Conservation (phyloP, 2,329 filamentous ascomycete genomes). For the Thelonectria rubi region DNA sequence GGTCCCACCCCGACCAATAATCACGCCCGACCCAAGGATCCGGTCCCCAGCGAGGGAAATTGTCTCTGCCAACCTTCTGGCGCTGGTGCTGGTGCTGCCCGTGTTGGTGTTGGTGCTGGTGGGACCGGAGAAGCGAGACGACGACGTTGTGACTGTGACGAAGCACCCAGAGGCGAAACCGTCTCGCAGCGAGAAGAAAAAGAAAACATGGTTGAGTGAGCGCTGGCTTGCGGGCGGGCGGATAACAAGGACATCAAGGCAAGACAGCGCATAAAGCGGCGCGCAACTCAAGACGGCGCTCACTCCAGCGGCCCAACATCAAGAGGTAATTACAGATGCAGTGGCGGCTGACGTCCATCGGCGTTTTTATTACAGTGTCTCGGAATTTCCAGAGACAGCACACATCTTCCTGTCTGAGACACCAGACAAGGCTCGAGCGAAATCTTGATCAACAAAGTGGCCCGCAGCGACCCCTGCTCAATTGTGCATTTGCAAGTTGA, state of each 20-base stretch:
- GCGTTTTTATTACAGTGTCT: neutral
- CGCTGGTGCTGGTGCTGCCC: constrained; percentile 14
- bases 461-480: neutral
- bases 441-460: neutral
- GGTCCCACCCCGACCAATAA: constrained; percentile 30
- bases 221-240: neutral
- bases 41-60: constrained; percentile 40
- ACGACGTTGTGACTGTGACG: no score
- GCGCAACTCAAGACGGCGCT: neutral
- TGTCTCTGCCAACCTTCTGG: constrained; percentile 30
- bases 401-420: neutral
- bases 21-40: constrained; percentile 8
- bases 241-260: neutral
- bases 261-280: neutral
- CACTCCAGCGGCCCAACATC: no score
- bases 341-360: neutral
- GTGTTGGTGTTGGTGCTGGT: no score
- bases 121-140: no score
- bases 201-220: constrained; percentile 18
- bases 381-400: neutral
- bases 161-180: constrained; percentile 2
- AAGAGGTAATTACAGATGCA: neutral
- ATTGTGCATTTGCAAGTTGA: neutral
- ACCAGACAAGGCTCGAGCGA: neutral
- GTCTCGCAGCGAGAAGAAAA: constrained; percentile 4